Evolutionary conservation across 2,329 filamentous ascomycete genomes (phyloP).

Genomic region (Diaporthe sp.): DNA sequence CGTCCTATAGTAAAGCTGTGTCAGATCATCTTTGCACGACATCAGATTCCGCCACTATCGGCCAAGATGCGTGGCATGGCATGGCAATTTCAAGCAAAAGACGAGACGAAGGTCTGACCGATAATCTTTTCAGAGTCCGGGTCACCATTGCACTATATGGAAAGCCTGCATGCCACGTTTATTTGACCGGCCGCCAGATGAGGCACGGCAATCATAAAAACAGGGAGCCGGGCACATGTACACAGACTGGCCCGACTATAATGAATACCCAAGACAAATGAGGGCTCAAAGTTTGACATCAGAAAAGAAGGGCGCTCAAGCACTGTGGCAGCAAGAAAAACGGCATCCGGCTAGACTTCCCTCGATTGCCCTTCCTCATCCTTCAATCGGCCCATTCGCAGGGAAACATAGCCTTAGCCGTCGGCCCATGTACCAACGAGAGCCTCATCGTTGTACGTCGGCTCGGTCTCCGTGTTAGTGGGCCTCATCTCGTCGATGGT

Average conservation of each 20-base stretch:
- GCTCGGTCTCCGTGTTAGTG: not conserved
- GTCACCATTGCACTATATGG: not conserved
- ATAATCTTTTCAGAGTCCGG: not conserved
- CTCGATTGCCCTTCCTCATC: not conserved
- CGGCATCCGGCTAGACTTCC: not conserved
- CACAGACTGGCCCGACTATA: not conserved
- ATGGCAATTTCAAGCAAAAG: not conserved
- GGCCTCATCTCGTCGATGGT: not conserved
- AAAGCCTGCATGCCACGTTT: not conserved
- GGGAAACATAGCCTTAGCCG: not conserved
- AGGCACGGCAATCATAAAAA: not conserved
- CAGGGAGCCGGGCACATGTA: not conserved
- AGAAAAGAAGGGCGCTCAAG: not conserved
- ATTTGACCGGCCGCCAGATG: not conserved
- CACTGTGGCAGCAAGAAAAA: not conserved
- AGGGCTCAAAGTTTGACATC: not conserved
- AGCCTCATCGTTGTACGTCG: not conserved
- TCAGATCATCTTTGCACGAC: not conserved
- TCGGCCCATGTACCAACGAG: not conserved
- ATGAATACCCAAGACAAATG: not conserved
- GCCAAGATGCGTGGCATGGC: not conserved
- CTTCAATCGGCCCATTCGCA: not conserved
- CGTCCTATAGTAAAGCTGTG: not conserved
- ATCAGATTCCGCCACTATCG: not conserved
- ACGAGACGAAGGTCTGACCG: not conserved